phyloP scores from a whole-genome alignment of 2,329 filamentous ascomycete species.

The Monilinia aucupariae region DNA sequence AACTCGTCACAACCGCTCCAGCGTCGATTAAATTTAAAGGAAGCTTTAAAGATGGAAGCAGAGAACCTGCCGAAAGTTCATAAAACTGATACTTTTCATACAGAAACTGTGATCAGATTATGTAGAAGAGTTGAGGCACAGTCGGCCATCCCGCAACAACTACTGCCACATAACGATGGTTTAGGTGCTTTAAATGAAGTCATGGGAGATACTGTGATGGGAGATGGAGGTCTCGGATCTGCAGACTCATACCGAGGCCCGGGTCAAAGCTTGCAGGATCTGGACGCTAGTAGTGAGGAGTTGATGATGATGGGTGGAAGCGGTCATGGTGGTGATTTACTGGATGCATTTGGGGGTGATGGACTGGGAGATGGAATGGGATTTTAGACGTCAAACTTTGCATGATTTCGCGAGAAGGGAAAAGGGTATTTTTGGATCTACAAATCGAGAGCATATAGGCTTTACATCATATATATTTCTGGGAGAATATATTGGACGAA shows the following conservation, averaged over 20 bases:
- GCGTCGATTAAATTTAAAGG: conserved; percentile 31
- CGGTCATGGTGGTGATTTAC: conserved; percentile 16
- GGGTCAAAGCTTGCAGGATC: too few relatives aligned
- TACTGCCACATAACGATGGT: conserved; percentile 16
- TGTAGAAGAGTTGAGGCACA: conserved; percentile 34
- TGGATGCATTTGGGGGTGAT: conserved; percentile 21
- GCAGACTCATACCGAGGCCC: too few relatives aligned
- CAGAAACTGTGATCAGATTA: conserved; percentile 32
- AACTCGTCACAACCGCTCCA: conserved; percentile 22
- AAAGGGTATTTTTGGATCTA: neutral
- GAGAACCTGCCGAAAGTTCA: conserved; percentile 30
- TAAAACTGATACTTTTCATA: conserved; percentile 28
- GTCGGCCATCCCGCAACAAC: conserved; percentile 21
- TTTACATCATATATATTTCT: neutral
- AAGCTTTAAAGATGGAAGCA: conserved; percentile 31
- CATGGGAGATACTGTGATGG: conserved; percentile 19
- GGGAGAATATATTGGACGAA: neutral
- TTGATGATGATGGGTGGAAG: conserved; percentile 25
- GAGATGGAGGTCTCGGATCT: conserved; percentile 19
- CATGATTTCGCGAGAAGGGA: neutral
- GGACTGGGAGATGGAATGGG: conserved; percentile 26
- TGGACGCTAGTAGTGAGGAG: conserved; percentile 17
- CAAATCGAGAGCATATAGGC: neutral
- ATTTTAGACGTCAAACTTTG: conserved; percentile 17
- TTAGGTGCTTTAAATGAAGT: conserved; percentile 18